These are phyloP conservation scores for Plasmodium gallinaceum DNA, from an alignment of 169 alveolate genomes.

Conservation along the genomic window DNA sequence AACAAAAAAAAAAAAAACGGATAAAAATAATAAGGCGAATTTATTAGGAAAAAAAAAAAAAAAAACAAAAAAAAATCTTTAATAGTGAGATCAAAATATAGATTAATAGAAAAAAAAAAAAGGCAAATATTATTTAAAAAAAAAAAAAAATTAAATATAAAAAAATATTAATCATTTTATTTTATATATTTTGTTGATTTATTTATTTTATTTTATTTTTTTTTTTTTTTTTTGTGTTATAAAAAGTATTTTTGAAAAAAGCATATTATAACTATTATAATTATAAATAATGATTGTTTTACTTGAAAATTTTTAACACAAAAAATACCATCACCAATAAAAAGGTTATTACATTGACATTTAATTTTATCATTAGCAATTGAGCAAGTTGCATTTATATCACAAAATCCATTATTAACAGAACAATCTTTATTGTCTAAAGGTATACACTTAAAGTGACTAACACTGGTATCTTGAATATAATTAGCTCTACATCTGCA, in stretches of 20 bases:
- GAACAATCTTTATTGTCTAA: constrained; percentile 21
- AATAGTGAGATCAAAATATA: no score
- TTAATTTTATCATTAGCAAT: constrained; percentile 12
- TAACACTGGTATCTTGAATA: constrained; percentile 30
- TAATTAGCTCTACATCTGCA: constrained; percentile 69
- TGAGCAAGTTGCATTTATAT: constrained; percentile 63
- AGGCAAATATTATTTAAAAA: no score
- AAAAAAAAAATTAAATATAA: no score
- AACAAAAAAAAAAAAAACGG: no score
- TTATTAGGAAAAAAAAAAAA: no score
- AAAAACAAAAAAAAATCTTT: no score
- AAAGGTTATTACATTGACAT: constrained; percentile 36
- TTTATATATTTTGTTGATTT: no score
- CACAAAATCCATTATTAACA: constrained; percentile 54
- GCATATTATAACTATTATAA: constrained; percentile 16
- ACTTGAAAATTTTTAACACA: constrained; percentile 38
- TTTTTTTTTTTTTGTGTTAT: background rate
- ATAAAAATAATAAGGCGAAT: no score
- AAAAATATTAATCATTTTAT: no score
- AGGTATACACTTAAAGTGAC: constrained; percentile 60
- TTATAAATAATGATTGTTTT: constrained; percentile 21
- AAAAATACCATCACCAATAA: constrained; percentile 72
- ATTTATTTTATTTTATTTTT: no score
- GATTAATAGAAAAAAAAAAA: no score
- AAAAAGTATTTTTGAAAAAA: constrained; percentile 28